Conservation (phyloP, 2,329 filamentous ascomycete species). For the Metarhizium humberi region DNA sequence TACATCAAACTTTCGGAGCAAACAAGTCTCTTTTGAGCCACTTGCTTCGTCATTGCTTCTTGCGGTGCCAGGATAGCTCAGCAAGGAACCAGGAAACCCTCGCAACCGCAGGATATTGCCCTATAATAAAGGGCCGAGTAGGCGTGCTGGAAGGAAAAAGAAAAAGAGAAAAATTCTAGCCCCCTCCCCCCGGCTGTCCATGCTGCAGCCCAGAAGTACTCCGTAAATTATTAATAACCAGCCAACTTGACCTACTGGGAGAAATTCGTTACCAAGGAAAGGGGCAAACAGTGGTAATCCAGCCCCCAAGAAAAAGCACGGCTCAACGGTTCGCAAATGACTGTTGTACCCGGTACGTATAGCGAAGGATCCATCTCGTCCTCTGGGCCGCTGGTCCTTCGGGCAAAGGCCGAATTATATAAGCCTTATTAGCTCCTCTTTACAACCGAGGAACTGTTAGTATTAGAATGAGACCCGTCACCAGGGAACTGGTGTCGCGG, state of each 20-base stretch:
- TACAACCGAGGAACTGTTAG: neutral
- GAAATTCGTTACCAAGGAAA: neutral
- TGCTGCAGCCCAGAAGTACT: neutral
- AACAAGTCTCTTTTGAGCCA: neutral
- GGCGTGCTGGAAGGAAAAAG: neutral
- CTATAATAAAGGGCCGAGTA: neutral
- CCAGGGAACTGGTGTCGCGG: slow-evolving; percentile 2
- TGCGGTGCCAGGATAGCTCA: neutral
- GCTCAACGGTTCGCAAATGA: neutral
- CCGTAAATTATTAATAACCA: neutral
- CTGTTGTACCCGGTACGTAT: neutral
- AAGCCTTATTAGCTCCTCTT: neutral
- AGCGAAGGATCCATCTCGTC: neutral
- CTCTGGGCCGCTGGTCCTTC: neutral
- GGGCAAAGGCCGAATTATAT: neutral
- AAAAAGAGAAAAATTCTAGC: neutral
- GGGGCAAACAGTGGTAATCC: neutral
- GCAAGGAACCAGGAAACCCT: neutral
- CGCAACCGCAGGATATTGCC: neutral
- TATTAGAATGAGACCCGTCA: neutral
- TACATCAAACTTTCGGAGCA: neutral
- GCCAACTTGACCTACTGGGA: neutral
- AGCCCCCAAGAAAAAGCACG: neutral
- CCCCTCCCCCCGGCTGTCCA: neutral
- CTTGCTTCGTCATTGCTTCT: neutral